Conservation (phyloP, 768 basidiomycete genomes). For the Amanita pallidorosea region DNA sequence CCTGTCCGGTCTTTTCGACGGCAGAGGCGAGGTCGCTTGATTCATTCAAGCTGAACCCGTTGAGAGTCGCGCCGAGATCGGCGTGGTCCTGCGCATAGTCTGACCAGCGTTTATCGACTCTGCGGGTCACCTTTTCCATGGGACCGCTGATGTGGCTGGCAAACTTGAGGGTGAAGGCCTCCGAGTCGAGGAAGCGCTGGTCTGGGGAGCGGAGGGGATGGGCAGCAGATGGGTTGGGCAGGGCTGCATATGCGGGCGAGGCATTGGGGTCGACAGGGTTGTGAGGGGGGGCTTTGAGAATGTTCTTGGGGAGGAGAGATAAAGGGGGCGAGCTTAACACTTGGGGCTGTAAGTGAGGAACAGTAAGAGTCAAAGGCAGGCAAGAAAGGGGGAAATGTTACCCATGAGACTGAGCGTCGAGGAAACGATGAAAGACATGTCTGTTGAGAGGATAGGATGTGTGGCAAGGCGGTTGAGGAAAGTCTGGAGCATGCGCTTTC, state of each 20-base stretch:
- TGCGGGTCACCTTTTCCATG: slow-evolving; percentile 93
- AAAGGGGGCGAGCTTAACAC: slow-evolving; percentile 89
- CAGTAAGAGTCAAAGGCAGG: neutral
- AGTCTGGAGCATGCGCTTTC: slow-evolving; percentile 92
- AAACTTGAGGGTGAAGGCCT: slow-evolving; percentile 93
- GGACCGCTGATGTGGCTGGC: slow-evolving; percentile 83
- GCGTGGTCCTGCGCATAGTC: slow-evolving; percentile 82
- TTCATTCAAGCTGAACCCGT: slow-evolving; percentile 90
- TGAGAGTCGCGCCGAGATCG: slow-evolving; percentile 85
- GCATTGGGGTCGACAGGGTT: slow-evolving; percentile 78
- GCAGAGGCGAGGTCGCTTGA: slow-evolving; percentile 61
- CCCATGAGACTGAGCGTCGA: slow-evolving; percentile 98
- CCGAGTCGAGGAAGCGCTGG: slow-evolving; percentile 92
- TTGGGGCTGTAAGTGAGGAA: slow-evolving; percentile 52
- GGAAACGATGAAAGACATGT: slow-evolving; percentile 95
- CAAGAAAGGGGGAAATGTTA: slow-evolving; percentile 21
- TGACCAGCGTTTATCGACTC: slow-evolving; percentile 92
- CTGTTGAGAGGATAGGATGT: slow-evolving; percentile 93
- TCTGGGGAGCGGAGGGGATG: slow-evolving; percentile 89
- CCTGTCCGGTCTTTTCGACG: slow-evolving; percentile 95
- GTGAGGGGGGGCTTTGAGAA: slow-evolving; percentile 89
- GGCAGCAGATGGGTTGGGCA: slow-evolving; percentile 83
- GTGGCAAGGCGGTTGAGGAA: slow-evolving; percentile 84
- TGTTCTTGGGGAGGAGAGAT: slow-evolving; percentile 88
- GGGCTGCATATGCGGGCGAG: slow-evolving; percentile 65